Evolutionary conservation across 140 eudicot species (phyloP).

Genomic region (Flaveria floridana): DNA sequence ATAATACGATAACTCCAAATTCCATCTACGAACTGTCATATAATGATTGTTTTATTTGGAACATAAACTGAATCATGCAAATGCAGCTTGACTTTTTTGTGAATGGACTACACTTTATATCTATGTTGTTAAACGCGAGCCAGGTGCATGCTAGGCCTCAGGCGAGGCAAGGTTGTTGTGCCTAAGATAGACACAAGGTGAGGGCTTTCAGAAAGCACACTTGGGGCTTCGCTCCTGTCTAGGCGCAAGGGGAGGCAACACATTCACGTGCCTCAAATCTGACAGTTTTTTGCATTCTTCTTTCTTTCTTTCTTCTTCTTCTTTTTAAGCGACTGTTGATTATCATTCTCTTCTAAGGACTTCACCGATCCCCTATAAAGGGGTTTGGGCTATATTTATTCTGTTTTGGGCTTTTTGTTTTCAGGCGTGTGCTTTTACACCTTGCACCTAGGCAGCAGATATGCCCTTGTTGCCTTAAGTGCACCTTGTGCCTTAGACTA

Average conservation of each 20-base stretch:
- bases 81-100: background rate
- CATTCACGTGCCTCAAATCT: too few relatives aligned
- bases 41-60: background rate
- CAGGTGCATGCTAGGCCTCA: too few relatives aligned
- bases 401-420: background rate
- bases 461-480: too few relatives aligned
- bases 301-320: too few relatives aligned
- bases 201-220: too few relatives aligned
- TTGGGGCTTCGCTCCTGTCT: too few relatives aligned
- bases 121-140: too few relatives aligned
- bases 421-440: background rate
- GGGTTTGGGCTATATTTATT: background rate
- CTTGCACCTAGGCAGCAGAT: background rate
- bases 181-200: too few relatives aligned
- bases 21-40: background rate
- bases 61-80: slow-evolving; percentile 5
- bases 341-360: background rate
- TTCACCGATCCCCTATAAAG: background rate
- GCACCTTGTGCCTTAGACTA: background rate
- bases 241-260: too few relatives aligned
- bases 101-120: too few relatives aligned
- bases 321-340: background rate
- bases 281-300: too few relatives aligned
- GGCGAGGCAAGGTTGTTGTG: too few relatives aligned
- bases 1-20: background rate